Base-by-base conservation (phyloP, 352 stramenopile genomes). In the Globisporangium takayamanum region DNA sequence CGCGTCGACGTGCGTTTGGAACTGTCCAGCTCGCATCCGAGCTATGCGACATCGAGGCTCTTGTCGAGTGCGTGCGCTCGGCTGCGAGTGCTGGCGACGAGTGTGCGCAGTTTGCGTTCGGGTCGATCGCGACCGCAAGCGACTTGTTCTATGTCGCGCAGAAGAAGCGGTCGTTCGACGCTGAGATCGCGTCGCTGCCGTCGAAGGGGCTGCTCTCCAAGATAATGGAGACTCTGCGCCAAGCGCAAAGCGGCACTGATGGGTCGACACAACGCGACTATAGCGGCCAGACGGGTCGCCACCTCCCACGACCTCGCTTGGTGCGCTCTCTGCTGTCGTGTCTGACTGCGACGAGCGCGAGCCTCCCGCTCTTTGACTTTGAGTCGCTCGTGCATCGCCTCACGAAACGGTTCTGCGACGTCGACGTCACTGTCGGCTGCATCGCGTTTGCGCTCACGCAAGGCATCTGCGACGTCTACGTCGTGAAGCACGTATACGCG, bases 121-220 rank as follows among this genome's bases (percentile, higher is more conserved):
- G 72, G 28, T 62, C 72, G 30, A 68, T 84, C 60, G 67, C 74
- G 49, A 61, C 60, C 22, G 37, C 56, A 2, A 50, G 60, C 2
- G 64, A 76, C 18, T 14, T 57, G 8, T 74, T 80, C 56, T 73
- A 74, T 41, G 66, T 81, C 22, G 53, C 60, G 3, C 72, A 80
- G 26, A 81, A 76, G 58, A 84, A 84, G 53, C 75, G 78, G 62
- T 64, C 55, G 30, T 74, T 84, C 5, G 68, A 84, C n/a, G 64
- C 59, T 6, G 74, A 84, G 18, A 39, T 84, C 18, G 54, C 60
- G 2, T 49, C 70, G 50, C 63, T 84, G 25, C 63, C 74, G 12
- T 26, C 58, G 6, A 71, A 50, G 14, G 58, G 51, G 1, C 57
- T 79, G 44, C 46, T 81, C 26, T 45, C 54, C 12, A 80, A 79